Evolutionary conservation across 306 rosid species (phyloP), one percentile per base, ranked within the genome.

Genomic region (Cicer pinnatifidum): DNA sequence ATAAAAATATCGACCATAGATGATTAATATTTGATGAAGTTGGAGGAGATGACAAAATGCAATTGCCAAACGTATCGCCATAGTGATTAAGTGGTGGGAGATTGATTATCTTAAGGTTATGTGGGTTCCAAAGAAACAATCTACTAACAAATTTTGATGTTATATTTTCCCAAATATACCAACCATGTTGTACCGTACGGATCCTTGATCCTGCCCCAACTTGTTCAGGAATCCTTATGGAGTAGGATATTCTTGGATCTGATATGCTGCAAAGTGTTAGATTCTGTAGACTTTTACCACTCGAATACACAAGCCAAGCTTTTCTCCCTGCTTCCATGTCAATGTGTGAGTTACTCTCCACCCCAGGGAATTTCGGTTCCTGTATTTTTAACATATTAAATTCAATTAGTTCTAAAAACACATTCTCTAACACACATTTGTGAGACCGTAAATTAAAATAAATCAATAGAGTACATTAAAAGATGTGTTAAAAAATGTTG

Each of bases 121-220:
- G 20, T 16, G 65, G 66, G 20, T 71, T 71, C 65, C 65, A 71
- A 54, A 71, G 75, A 71, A 54, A 11, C 8, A 71, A 23, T 12
- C 6, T 20, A 10, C 51, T 16, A 40, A 10, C 51, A 38, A 13
- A 8, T 12, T 6, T 33, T 33, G 66, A 41, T 54, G 19, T 5
- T 0, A 0, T 16, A 1, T 53, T 11, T 10, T 17, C 4, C 41
- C 44, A 19, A 54, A 54, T 12, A 39, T 1, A 53, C 75, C 64
- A 70, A 4, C 75, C 75, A 70, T 70, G 40, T 38, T 70, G 51
- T 38, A 70, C 20, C 0, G 39, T 3, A 28, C 1, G 1, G 3
- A 52, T 11, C 6, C n/a, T 16, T 53, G 16, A 8, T 2, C 7
- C 6, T 23, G 28, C 1, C 9, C 0, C 0, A 33, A 11, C 15